Conservation (phyloP, 176 grass and related monocot species). For the Juncus effusus region DNA sequence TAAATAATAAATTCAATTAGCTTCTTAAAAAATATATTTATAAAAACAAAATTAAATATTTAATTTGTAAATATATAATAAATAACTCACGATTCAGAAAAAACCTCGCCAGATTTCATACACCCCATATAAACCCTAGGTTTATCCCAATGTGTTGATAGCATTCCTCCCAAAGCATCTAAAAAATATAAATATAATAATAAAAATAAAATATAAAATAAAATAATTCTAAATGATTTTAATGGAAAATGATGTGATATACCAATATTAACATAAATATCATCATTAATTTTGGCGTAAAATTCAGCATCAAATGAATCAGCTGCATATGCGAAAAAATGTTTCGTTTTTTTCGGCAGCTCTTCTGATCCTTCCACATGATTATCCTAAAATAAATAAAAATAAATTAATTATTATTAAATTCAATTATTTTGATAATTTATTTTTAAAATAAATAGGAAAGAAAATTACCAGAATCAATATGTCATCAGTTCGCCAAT, state of each 20-base stretch:
- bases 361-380: conserved; percentile 88
- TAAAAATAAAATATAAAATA: conserved; percentile 18
- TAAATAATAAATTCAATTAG: no score
- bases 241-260: conserved; percentile 28
- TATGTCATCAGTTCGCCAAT: conserved; percentile 76
- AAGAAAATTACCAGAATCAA: conserved; percentile 66
- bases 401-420: no score
- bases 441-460: conserved; percentile 1
- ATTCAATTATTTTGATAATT: no score
- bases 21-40: no score
- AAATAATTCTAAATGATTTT: conserved; percentile 11
- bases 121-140: conserved; percentile 88
- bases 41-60: background rate
- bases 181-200: conserved; percentile 32
- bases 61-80: conserved; percentile 17
- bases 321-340: conserved; percentile 75
- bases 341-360: conserved; percentile 66
- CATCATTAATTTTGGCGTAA: conserved; percentile 91
- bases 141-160: conserved; percentile 71
- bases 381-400: conserved; percentile 54
- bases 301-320: conserved; percentile 88
- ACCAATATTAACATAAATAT: conserved; percentile 97
- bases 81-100: conserved; percentile 80
- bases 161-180: conserved; percentile 91
- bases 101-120: conserved; percentile 99